A percentile compares a stretch with the other conserved stretches of the same genome.
These are phyloP conservation scores for Hypoxylon sp. DNA, from an alignment of 2,329 filamentous ascomycete genomes.

Conservation along the genomic window DNA sequence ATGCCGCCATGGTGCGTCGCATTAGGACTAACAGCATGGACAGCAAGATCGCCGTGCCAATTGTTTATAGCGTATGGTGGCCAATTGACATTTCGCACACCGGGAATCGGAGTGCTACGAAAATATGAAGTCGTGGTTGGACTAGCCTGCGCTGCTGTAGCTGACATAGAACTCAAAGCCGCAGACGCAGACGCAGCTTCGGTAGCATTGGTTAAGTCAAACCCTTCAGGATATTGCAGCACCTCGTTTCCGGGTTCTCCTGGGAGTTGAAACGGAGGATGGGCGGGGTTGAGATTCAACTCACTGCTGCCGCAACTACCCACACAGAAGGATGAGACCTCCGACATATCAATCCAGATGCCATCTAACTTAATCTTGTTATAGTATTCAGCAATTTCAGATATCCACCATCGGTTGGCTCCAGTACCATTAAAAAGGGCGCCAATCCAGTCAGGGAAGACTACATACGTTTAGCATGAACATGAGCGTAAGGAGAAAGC, in stretches of 20 bases:
- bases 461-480: slow-evolving; percentile 51
- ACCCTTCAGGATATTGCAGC: slow-evolving; percentile 76
- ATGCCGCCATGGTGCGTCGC: slow-evolving; percentile 81
- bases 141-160: slow-evolving; percentile 48
- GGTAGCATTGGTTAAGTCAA: slow-evolving; percentile 77
- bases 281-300: slow-evolving; percentile 76
- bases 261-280: slow-evolving; percentile 75
- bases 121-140: slow-evolving; percentile 64
- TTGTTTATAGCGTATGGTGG: slow-evolving; percentile 85
- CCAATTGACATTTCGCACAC: slow-evolving; percentile 76
- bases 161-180: slow-evolving; percentile 58
- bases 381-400: slow-evolving; percentile 72
- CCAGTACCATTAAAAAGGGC: slow-evolving; percentile 72
- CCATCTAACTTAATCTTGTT: slow-evolving; percentile 65
- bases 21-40: slow-evolving; percentile 81
- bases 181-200: slow-evolving; percentile 74
- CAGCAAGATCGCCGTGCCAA: slow-evolving; percentile 78
- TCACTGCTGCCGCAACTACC: slow-evolving; percentile 79
- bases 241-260: slow-evolving; percentile 74
- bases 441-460: slow-evolving; percentile 79
- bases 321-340: slow-evolving; percentile 75
- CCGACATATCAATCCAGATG: slow-evolving; percentile 73
- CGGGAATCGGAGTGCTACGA: slow-evolving; percentile 72
- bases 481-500: background rate
- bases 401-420: slow-evolving; percentile 78